These are phyloP conservation scores for Paramecium octaurelia DNA, from an alignment of 73 alveolate species.

Conservation along the genomic window DNA sequence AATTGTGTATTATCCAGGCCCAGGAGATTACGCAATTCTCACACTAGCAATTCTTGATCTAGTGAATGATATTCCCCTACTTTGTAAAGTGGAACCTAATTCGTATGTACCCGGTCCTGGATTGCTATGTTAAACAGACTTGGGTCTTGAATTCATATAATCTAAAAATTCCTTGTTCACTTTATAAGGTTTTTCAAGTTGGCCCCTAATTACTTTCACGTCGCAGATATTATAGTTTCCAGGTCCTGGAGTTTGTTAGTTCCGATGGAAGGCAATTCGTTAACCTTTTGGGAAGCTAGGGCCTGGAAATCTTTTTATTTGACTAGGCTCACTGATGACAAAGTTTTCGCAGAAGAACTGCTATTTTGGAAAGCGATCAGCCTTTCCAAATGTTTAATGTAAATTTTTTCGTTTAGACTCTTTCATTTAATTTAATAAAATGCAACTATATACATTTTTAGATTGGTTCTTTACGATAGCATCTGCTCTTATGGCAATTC, in stretches of 20 bases:
- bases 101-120: not conserved
- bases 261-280: not conserved
- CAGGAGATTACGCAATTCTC: not conserved
- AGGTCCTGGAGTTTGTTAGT: slow-evolving; percentile 18
- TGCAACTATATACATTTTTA: not conserved
- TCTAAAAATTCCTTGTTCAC: not conserved
- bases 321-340: not conserved
- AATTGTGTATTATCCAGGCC: not conserved
- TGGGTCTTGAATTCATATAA: not conserved
- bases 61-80: not conserved
- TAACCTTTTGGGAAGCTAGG: not conserved
- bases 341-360: not conserved
- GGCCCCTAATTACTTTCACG: not conserved
- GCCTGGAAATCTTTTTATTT: not conserved
- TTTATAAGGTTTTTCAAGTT: not conserved
- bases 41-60: not conserved
- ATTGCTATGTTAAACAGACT: not conserved
- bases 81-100: not conserved
- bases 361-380: not conserved
- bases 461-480: not conserved
- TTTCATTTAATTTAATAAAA: not conserved
- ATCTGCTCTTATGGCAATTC: not conserved
- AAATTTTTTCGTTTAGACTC: not conserved
- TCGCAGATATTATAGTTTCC: not conserved
- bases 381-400: not conserved